Conservation (phyloP, 2,329 filamentous ascomycete species). For the Amesomyces nigricolor region DNA sequence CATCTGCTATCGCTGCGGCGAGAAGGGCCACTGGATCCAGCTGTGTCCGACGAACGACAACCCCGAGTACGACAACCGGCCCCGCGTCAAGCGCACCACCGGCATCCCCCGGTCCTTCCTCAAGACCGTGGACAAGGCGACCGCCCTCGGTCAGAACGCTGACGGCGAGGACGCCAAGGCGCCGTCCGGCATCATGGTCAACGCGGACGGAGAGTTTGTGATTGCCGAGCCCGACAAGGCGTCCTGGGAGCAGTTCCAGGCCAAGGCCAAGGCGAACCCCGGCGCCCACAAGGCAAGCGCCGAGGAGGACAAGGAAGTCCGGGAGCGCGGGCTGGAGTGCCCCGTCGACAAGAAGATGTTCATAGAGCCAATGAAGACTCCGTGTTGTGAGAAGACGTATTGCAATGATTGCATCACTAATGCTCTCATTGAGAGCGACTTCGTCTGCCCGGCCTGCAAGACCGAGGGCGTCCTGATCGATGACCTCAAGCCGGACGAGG, state of each 20-base stretch:
- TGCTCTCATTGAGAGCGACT: slow-evolving; percentile 96
- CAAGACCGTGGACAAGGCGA: slow-evolving; percentile 89
- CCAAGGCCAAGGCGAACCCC: slow-evolving; percentile 81
- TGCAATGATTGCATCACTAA: slow-evolving; percentile 99
- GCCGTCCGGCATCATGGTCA: slow-evolving; percentile 90
- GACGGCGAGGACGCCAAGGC: slow-evolving; percentile 75
- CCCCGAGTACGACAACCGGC: slow-evolving; percentile 88
- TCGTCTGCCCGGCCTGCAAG: slow-evolving; percentile 88
- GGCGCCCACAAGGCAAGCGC: slow-evolving; percentile 73
- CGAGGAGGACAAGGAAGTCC: slow-evolving; percentile 77
- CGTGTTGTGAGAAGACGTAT: slow-evolving; percentile 96
- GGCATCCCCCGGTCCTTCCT: slow-evolving; percentile 94
- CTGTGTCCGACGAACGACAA: slow-evolving; percentile 98
- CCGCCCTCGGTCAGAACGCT: slow-evolving; percentile 65
- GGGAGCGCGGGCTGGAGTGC: slow-evolving; percentile 85
- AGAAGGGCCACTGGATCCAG: slow-evolving; percentile 99
- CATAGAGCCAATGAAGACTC: slow-evolving; percentile 97
- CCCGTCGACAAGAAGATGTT: slow-evolving; percentile 97
- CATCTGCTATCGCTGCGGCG: slow-evolving; percentile 90
- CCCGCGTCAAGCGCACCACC: slow-evolving; percentile 90
- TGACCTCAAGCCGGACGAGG: slow-evolving; percentile 78
- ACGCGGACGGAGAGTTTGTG: slow-evolving; percentile 95
- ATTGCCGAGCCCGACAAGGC: slow-evolving; percentile 93
- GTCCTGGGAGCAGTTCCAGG: slow-evolving; percentile 95
- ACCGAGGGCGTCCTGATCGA: slow-evolving; percentile 89